Percentiles rank a stretch among this genome's conserved stretches.
phyloP scores from a whole-genome alignment of 2,329 filamentous ascomycete genomes.

The Remersonia thermophila region DNA sequence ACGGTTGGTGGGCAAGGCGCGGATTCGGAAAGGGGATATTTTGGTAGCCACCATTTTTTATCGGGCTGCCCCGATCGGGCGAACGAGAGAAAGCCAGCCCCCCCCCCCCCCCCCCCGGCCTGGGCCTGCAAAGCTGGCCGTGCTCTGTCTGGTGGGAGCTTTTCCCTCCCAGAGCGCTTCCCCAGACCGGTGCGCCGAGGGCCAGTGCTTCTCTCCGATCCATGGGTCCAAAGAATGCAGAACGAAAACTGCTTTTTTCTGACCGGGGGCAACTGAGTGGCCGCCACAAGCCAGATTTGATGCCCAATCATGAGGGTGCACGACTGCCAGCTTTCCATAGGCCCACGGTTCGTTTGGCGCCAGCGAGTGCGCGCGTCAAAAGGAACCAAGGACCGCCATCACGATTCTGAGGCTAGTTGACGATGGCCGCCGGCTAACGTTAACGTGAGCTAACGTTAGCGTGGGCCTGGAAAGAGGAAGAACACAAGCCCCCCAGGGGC shows the following conservation, averaged over 20 bases:
- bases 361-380: too few relatives aligned
- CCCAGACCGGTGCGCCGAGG: conserved; percentile 10
- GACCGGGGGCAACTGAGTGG: background rate
- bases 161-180: conserved; percentile 12
- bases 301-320: conserved; percentile 5
- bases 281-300: conserved; percentile 5
- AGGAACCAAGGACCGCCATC: too few relatives aligned
- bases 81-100: too few relatives aligned
- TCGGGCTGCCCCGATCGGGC: conserved; percentile 4
- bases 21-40: conserved; percentile 9
- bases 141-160: background rate
- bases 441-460: too few relatives aligned
- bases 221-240: background rate
- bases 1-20: conserved; percentile 1
- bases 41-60: conserved; percentile 3
- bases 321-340: background rate
- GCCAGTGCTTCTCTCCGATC: conserved; percentile 13
- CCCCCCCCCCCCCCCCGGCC: too few relatives aligned
- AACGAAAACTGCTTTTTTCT: conserved; percentile 4
- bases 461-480: too few relatives aligned
- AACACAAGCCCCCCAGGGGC: too few relatives aligned
- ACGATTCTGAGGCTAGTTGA: too few relatives aligned
- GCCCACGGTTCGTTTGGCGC: background rate
- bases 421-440: too few relatives aligned
- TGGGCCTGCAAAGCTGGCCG: conserved; percentile 7